Conservation (phyloP, 768 basidiomycete genomes). For the Filobasidium wieringae region DNA sequence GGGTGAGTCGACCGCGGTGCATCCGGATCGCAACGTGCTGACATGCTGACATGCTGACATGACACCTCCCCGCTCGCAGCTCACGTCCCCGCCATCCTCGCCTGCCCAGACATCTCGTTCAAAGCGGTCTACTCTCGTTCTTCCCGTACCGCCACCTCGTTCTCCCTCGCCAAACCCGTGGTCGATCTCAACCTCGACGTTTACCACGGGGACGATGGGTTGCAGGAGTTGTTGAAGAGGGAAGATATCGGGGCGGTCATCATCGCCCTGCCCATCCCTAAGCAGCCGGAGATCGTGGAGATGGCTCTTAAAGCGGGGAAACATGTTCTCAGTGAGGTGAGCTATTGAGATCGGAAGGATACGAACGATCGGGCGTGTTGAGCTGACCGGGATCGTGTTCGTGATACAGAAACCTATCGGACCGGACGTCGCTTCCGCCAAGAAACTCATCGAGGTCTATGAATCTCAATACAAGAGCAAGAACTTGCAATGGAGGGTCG, state of each 20-base stretch:
- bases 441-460: constrained; percentile 56
- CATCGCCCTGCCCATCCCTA: constrained; percentile 62
- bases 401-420: constrained; percentile 58
- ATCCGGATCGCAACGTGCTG: not conserved
- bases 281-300: constrained; percentile 57
- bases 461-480: constrained; percentile 54
- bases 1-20: constrained; percentile 43
- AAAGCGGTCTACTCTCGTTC: constrained; percentile 74
- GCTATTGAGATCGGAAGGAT: not conserved
- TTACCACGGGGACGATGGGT: constrained; percentile 23
- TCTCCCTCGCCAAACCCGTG: constrained; percentile 39
- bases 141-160: constrained; percentile 38
- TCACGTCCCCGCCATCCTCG: constrained; percentile 66
- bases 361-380: not conserved
- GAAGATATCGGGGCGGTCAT: constrained; percentile 61
- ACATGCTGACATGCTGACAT: not conserved
- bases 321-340: constrained; percentile 64
- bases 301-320: constrained; percentile 54
- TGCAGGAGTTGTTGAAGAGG: constrained; percentile 49
- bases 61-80: constrained; percentile 42
- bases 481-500: constrained; percentile 65
- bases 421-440: constrained; percentile 54
- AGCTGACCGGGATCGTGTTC: not conserved
- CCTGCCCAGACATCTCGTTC: constrained; percentile 44
- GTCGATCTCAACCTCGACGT: constrained; percentile 45